These are phyloP conservation scores for Stachybotrys elegans DNA, from an alignment of 2,329 filamentous ascomycete genomes.

Conservation along the genomic window DNA sequence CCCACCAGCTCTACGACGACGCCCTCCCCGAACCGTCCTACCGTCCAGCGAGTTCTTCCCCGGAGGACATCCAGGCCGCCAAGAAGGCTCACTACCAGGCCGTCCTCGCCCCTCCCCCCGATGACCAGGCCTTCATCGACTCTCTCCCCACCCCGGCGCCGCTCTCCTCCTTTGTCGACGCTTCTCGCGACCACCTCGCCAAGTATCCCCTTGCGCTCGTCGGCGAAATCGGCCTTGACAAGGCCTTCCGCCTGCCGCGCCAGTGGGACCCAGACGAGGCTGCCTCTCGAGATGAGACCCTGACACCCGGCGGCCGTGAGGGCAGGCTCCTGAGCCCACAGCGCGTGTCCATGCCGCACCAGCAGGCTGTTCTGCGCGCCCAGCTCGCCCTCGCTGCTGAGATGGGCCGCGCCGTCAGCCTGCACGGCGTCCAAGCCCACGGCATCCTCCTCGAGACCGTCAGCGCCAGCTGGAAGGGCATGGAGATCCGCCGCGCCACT, in stretches of 20 bases:
- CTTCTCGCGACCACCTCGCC: constrained; percentile 51
- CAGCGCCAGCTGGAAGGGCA: constrained; percentile 62
- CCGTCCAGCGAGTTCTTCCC: constrained; percentile 14
- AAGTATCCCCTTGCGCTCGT: constrained; percentile 60
- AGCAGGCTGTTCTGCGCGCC: constrained; percentile 58
- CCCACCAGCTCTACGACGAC: constrained; percentile 69
- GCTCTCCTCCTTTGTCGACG: constrained; percentile 51
- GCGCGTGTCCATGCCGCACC: constrained; percentile 63
- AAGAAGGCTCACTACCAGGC: constrained; percentile 57
- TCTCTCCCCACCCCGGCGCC: constrained; percentile 55
- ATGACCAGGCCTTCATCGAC: constrained; percentile 36
- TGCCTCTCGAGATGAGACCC: constrained; percentile 19
- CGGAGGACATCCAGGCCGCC: constrained; percentile 22
- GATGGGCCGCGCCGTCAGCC: constrained; percentile 58
- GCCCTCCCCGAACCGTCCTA: constrained; percentile 30
- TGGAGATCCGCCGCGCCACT: constrained; percentile 58
- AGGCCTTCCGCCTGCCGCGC: constrained; percentile 67
- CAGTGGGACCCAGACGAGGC: constrained; percentile 38
- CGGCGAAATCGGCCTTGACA: constrained; percentile 75
- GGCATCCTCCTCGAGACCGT: constrained; percentile 64
- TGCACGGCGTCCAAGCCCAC: constrained; percentile 73
- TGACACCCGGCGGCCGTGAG: constrained; percentile 68
- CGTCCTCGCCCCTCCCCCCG: constrained; percentile 54
- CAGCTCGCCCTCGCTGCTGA: constrained; percentile 70
- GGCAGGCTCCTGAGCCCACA: constrained; percentile 63